A percentile compares a stretch with the other conserved stretches of the same genome.
Conservation (phyloP, 2,329 filamentous ascomycete species). For the Arthroderma sp. region DNA sequence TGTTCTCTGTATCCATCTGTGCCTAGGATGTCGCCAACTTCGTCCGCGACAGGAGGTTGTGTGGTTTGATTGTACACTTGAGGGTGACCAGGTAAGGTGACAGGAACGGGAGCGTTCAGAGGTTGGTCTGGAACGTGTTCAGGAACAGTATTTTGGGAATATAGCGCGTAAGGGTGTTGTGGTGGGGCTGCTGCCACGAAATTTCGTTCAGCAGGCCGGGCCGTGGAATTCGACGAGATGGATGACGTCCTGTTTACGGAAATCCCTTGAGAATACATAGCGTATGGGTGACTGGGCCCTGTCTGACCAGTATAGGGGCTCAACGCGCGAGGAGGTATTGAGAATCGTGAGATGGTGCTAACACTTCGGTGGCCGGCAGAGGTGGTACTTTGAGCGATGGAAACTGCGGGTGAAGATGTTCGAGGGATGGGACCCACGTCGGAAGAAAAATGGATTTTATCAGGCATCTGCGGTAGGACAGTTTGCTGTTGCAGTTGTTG, state of each 20-base stretch:
- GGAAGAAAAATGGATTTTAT: conserved; percentile 7
- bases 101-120: conserved; percentile 37
- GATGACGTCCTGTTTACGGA: conserved; percentile 47
- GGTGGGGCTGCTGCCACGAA: conserved; percentile 54
- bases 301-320: conserved; percentile 58
- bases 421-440: conserved; percentile 13
- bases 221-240: conserved; percentile 59
- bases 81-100: conserved; percentile 61
- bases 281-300: conserved; percentile 72
- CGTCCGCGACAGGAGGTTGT: conserved; percentile 65
- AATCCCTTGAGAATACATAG: conserved; percentile 68
- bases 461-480: conserved; percentile 10
- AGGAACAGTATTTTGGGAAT: conserved; percentile 62
- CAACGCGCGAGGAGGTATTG: conserved; percentile 39
- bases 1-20: conserved; percentile 83
- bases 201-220: conserved; percentile 46
- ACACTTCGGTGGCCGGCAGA: conserved; percentile 31
- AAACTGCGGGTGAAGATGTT: conserved; percentile 15
- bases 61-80: conserved; percentile 59
- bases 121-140: conserved; percentile 41
- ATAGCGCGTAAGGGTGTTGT: conserved; percentile 76
- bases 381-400: conserved; percentile 14
- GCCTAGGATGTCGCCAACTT: conserved; percentile 74
- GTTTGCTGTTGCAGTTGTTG: conserved; percentile 13
- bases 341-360: conserved; percentile 36